phyloP scores from a whole-genome alignment of 805 yeast genomes.

The Ogataea pilisensis region DNA sequence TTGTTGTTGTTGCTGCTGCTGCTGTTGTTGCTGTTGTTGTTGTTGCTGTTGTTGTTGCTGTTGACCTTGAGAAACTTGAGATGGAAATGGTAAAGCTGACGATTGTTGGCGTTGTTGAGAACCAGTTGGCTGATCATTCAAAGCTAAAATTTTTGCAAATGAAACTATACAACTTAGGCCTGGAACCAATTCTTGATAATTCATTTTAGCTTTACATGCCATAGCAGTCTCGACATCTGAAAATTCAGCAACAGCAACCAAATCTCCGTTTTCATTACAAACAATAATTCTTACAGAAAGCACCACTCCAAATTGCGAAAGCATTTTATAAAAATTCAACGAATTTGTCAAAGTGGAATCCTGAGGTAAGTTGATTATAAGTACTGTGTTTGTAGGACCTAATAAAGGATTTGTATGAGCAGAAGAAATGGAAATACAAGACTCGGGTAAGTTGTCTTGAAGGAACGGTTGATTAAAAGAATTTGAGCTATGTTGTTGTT shows the following conservation, averaged over 20 bases:
- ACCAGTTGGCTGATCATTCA: conserved; percentile 12
- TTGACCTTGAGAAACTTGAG: neutral
- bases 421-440: conserved; percentile 58
- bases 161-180: conserved; percentile 75
- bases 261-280: conserved; percentile 29
- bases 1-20: conserved; percentile 2
- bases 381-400: conserved; percentile 72
- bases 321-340: conserved; percentile 48
- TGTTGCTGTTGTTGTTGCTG: conserved; percentile 4
- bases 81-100: neutral
- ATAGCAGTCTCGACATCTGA: conserved; percentile 69
- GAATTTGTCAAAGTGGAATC: conserved; percentile 39
- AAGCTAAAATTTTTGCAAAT: conserved; percentile 66
- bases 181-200: conserved; percentile 77
- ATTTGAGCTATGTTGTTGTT: neutral
- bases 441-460: conserved; percentile 58
- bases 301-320: conserved; percentile 59
- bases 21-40: conserved; percentile 6
- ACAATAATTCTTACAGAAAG: conserved; percentile 57
- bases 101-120: conserved; percentile 21
- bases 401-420: conserved; percentile 65
- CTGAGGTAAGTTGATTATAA: conserved; percentile 75
- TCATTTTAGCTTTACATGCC: conserved; percentile 70
- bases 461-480: conserved; percentile 27
- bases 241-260: conserved; percentile 67